Evolutionary conservation across 2,329 filamentous ascomycete species (phyloP), one percentile per base, ranked within the genome.

Genomic region (Claviceps pazoutovae): DNA sequence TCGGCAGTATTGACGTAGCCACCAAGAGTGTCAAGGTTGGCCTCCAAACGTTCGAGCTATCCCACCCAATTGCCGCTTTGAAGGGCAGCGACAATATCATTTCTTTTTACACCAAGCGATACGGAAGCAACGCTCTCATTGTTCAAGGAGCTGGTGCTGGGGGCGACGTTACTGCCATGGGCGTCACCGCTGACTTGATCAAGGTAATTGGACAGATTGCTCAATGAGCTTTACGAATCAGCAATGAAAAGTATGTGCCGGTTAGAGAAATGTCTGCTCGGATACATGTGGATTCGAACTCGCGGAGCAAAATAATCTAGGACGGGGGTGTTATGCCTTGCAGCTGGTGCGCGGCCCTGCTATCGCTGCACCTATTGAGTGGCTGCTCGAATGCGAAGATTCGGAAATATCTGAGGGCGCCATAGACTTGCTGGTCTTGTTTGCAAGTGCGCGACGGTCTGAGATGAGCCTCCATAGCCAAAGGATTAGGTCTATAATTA

Each of bases 71-170:
- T 70, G 93, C 93, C 14, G 85, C 86, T 47, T 76, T 98, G 53
- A 95, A 95, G 78, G 93, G 93, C 38, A 97, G 90, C 68, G 93
- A 97, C 67, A 98, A 98, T 74, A 95, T 98, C 66, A 95, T 98
- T 65, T 95, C 84, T 74, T 96, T 98, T 75, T 95, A 96, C 71
- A 98, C 93, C 5, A 86, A 94, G 75, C 79, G 93, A 61, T 98
- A 98, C 65, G 89, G 89, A 53, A 78, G 75, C 64, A 94, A 91
- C 69, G 90, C 93, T 44, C 74, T 98, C 56, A 95, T 96, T 64
- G 81, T 98, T 56, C 91, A 97, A 72, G 93, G 93, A 54, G 89
- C 88, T 38, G 93, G 90, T 55, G 93, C 93, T 26, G 93, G 93
- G 60, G 90, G 87, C 57, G 90, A 96, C 45, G 89, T 97, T 50